Percentiles rank a stretch among this genome's conserved stretches.
Evolutionary conservation across 129 eudicot genomes (phyloP).

Genomic region (Artemisia annua): DNA sequence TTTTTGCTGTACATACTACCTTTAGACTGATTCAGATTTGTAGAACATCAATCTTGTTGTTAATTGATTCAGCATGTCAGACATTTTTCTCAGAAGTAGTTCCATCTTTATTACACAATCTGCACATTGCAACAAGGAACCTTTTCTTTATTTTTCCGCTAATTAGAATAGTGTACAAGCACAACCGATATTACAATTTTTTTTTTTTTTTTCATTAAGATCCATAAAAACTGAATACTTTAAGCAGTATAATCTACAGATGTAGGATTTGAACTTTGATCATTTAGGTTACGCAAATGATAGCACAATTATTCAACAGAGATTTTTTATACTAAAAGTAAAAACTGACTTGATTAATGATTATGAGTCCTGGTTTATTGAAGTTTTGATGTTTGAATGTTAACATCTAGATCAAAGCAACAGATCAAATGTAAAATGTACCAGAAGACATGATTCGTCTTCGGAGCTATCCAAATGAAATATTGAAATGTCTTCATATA

Average conservation of each 20-base stretch:
- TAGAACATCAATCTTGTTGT: slow-evolving; percentile 19
- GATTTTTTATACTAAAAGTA: neutral
- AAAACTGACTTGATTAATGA: neutral
- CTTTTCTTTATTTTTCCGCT: neutral
- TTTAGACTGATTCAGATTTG: slow-evolving; percentile 18
- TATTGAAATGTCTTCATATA: too few relatives aligned
- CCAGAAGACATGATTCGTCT: too few relatives aligned
- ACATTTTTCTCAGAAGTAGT: slow-evolving; percentile 6
- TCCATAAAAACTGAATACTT: neutral
- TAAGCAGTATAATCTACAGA: neutral
- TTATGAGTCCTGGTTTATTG: neutral
- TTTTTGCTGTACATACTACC: slow-evolving; percentile 29
- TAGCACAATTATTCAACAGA: neutral
- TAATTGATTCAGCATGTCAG: slow-evolving; percentile 6
- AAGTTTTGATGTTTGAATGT: too few relatives aligned
- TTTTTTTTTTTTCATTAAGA: neutral
- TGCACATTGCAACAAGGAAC: neutral
- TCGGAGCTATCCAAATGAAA: too few relatives aligned
- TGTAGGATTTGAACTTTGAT: neutral
- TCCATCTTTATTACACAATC: neutral
- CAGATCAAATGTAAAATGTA: too few relatives aligned
- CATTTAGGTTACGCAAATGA: neutral
- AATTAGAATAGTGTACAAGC: neutral
- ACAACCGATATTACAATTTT: neutral
- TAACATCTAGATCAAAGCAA: too few relatives aligned